phyloP scores from a whole-genome alignment of 169 alveolate genomes.

The Babesia gibsoni region DNA sequence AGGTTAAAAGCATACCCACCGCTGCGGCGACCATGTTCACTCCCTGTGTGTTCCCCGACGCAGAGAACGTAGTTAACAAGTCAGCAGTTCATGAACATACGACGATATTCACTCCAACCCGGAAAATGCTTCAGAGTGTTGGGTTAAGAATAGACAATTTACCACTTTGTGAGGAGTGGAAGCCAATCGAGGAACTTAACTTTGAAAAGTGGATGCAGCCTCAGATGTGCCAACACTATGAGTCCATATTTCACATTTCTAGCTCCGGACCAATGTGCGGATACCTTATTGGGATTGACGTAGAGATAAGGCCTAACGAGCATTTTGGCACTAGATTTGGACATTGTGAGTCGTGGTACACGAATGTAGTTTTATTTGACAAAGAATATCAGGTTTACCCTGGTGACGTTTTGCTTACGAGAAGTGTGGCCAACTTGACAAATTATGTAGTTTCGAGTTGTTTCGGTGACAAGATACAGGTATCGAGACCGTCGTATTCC shows the following conservation, averaged over 20 bases:
- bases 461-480: slow-evolving; percentile 64
- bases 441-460: slow-evolving; percentile 64
- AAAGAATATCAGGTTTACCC: slow-evolving; percentile 63
- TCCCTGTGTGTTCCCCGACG: slow-evolving; percentile 77
- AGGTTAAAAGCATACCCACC: slow-evolving; percentile 74
- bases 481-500: slow-evolving; percentile 73
- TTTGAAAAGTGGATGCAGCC: slow-evolving; percentile 68
- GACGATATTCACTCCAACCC: slow-evolving; percentile 76
- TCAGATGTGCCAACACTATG: slow-evolving; percentile 74
- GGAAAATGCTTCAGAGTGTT: slow-evolving; percentile 74
- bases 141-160: slow-evolving; percentile 60
- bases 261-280: slow-evolving; percentile 76
- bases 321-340: slow-evolving; percentile 79
- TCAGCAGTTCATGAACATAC: slow-evolving; percentile 70
- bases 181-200: slow-evolving; percentile 57
- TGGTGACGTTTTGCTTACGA: slow-evolving; percentile 63
- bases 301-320: slow-evolving; percentile 81
- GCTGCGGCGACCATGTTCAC: slow-evolving; percentile 76
- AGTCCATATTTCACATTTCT: slow-evolving; percentile 51
- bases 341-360: slow-evolving; percentile 77
- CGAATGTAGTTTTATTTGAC: slow-evolving; percentile 70
- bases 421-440: slow-evolving; percentile 67
- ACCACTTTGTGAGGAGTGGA: slow-evolving; percentile 57
- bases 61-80: slow-evolving; percentile 72
- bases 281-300: slow-evolving; percentile 78